Conservation (phyloP, 2,329 filamentous ascomycete species). For the Neurospora crassa region DNA sequence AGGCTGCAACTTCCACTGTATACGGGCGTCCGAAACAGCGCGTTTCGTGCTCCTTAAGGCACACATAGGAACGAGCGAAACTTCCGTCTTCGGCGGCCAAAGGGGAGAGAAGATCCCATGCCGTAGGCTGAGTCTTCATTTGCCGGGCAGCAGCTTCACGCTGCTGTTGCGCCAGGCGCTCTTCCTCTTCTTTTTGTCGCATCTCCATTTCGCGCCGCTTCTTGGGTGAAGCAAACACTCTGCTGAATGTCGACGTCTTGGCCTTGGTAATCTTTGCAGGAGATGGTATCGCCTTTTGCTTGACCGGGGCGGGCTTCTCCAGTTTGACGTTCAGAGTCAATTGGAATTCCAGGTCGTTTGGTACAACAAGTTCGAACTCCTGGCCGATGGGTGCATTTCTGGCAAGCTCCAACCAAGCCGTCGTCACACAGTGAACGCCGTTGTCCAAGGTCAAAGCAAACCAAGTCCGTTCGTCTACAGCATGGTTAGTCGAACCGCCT, state of each 20-base stretch:
- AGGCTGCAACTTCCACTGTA: constrained; percentile 82
- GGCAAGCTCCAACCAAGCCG: constrained; percentile 86
- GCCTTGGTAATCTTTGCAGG: constrained; percentile 55
- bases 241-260: constrained; percentile 83
- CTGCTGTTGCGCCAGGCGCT: constrained; percentile 56
- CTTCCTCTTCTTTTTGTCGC: constrained; percentile 75
- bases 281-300: constrained; percentile 38
- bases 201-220: constrained; percentile 93
- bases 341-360: constrained; percentile 98
- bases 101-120: constrained; percentile 80
- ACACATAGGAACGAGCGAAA: constrained; percentile 89
- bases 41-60: constrained; percentile 83
- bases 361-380: constrained; percentile 94
- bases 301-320: constrained; percentile 59
- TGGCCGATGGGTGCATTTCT: constrained; percentile 91
- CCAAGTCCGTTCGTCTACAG: constrained; percentile 73
- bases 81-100: constrained; percentile 85
- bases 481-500: constrained; percentile 11
- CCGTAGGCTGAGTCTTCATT: constrained; percentile 54
- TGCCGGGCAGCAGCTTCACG: constrained; percentile 56
- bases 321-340: constrained; percentile 93
- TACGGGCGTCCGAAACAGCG: constrained; percentile 82
- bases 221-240: constrained; percentile 88
- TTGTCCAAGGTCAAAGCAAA: constrained; percentile 98
- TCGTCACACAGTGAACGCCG: constrained; percentile 94